These are phyloP conservation scores for Hansenula lynferdii DNA, from an alignment of 1,139 yeast species.

Conservation along the genomic window DNA sequence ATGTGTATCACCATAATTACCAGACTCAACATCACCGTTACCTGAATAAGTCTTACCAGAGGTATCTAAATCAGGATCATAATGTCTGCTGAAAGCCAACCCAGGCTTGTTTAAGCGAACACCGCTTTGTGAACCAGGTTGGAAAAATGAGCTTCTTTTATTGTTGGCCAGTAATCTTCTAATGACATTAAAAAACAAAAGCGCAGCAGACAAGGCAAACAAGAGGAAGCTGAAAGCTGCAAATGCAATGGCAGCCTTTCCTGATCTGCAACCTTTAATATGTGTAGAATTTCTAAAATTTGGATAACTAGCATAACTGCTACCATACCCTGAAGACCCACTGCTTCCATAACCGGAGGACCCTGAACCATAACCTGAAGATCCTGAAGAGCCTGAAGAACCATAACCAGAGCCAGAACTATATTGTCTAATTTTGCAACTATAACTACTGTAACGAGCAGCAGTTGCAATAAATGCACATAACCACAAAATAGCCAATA, in stretches of 20 bases:
- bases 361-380: neutral
- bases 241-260: conserved; percentile 30
- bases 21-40: conserved; percentile 2
- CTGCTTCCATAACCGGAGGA: conserved; percentile 1
- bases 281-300: neutral
- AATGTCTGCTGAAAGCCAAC: conserved; percentile 10
- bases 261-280: conserved; percentile 22
- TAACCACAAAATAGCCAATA: conserved; percentile 15
- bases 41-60: neutral
- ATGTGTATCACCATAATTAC: neutral
- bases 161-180: conserved; percentile 20
- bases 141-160: conserved; percentile 11
- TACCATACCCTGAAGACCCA: neutral
- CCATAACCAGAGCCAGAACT: too few species aligned
- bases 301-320: neutral
- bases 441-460: conserved; percentile 12
- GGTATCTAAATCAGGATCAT: conserved; percentile 6
- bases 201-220: conserved; percentile 19
- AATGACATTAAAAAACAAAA: conserved; percentile 24
- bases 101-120: conserved; percentile 12
- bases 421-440: conserved; percentile 5
- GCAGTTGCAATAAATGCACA: conserved; percentile 17
- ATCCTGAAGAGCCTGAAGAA: too few species aligned
- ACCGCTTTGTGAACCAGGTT: conserved; percentile 6
- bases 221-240: conserved; percentile 26